These are phyloP conservation scores for Curvularia sp. DNA, from an alignment of 2,329 filamentous ascomycete genomes.

Conservation along the genomic window DNA sequence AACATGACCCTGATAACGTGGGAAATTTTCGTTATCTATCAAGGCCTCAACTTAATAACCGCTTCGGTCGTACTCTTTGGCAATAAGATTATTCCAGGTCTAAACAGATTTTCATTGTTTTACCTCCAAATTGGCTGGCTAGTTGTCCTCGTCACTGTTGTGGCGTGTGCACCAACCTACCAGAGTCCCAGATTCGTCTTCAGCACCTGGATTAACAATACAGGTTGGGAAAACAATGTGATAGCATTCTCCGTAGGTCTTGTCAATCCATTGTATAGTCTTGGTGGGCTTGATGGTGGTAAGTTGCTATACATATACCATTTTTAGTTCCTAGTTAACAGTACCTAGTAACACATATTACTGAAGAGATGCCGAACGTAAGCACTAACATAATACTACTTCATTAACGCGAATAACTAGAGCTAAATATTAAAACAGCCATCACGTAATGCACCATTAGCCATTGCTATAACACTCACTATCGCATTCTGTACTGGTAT, in stretches of 20 bases:
- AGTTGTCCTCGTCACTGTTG: conserved; percentile 17
- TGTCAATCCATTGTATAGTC: conserved; percentile 1
- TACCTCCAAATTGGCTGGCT: conserved; percentile 22
- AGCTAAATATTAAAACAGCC: conserved; percentile 20
- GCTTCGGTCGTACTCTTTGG: conserved; percentile 19
- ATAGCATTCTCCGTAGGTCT: conserved; percentile 14
- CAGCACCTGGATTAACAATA: conserved; percentile 23
- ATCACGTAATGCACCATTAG: conserved; percentile 50
- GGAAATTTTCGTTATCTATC: conserved; percentile 19
- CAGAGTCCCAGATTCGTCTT: conserved; percentile 19
- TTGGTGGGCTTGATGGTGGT: conserved; percentile 6
- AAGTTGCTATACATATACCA: neutral
- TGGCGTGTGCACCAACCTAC: conserved; percentile 17
- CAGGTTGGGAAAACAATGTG: conserved; percentile 18
- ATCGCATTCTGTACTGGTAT: conserved; percentile 61
- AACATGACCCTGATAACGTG: conserved; percentile 15
- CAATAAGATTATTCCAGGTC: conserved; percentile 15
- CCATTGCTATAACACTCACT: conserved; percentile 53
- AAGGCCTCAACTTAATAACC: conserved; percentile 16
- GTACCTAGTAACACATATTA: neutral
- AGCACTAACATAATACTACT: neutral
- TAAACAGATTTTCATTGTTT: conserved; percentile 21
- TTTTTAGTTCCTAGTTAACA: neutral
- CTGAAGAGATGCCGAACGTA: conserved; percentile 6
- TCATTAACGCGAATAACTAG: neutral